phyloP scores from a whole-genome alignment of 352 stramenopile species.

The Thraustotheca clavata region DNA sequence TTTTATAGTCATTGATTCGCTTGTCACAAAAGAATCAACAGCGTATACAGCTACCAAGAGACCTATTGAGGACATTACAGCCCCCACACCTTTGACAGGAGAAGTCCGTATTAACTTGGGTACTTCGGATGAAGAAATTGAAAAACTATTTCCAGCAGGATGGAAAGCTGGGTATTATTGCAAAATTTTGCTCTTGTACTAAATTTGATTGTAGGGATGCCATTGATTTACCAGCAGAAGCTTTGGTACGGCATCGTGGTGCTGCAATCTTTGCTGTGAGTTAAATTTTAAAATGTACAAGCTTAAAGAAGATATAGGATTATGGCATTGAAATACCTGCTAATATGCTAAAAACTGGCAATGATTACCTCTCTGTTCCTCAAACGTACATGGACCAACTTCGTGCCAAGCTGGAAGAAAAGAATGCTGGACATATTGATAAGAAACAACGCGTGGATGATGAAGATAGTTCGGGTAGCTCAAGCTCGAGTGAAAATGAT shows the following conservation, averaged over 20 bases:
- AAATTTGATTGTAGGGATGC: conserved; percentile 32
- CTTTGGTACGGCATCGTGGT: conserved; percentile 71
- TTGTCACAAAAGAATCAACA: conserved; percentile 49
- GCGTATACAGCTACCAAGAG: conserved; percentile 48
- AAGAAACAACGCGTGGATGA: conserved; percentile 4
- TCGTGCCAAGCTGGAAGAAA: conserved; percentile 52
- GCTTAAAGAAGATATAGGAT: conserved; percentile 29
- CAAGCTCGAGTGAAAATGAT: conserved; percentile 18
- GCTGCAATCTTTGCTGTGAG: conserved; percentile 56
- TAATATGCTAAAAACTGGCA: conserved; percentile 35
- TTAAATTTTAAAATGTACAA: neutral
- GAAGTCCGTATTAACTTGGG: conserved; percentile 60
- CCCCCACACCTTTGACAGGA: conserved; percentile 27
- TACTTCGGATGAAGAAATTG: conserved; percentile 58
- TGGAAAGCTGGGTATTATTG: conserved; percentile 45
- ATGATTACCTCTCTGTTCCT: conserved; percentile 42
- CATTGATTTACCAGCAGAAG: conserved; percentile 67
- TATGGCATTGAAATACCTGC: conserved; percentile 62
- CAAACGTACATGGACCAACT: conserved; percentile 64
- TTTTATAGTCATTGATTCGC: conserved; percentile 50
- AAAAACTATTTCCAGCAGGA: conserved; percentile 62
- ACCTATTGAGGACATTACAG: conserved; percentile 23
- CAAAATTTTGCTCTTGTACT: neutral
- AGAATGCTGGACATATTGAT: neutral
- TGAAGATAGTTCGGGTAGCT: conserved; percentile 1